These are phyloP conservation scores for Camellia lanceoleosa DNA, from an alignment of 148 eudicot genomes.

Conservation along the genomic window DNA sequence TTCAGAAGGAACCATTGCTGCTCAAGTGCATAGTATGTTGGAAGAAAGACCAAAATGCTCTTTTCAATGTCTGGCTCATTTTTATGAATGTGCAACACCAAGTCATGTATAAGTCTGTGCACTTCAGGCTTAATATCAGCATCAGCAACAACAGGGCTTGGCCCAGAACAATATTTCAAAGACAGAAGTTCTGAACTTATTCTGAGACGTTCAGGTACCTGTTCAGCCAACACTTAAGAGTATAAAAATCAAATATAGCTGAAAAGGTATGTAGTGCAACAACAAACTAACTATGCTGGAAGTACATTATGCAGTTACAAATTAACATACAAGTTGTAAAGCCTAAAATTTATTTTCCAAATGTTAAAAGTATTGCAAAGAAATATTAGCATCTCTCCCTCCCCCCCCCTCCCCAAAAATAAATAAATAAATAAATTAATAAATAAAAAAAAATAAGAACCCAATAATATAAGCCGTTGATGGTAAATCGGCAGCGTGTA, in stretches of 20 bases:
- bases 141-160: slow-evolving; percentile 46
- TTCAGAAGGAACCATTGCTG: slow-evolving; percentile 75
- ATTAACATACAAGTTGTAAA: too few relatives aligned
- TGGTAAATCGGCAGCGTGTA: neutral
- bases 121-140: slow-evolving; percentile 59
- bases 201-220: slow-evolving; percentile 73
- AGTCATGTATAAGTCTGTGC: slow-evolving; percentile 69
- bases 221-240: slow-evolving; percentile 9
- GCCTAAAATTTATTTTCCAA: too few relatives aligned
- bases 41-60: slow-evolving; percentile 88
- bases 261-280: neutral
- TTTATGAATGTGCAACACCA: slow-evolving; percentile 67
- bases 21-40: slow-evolving; percentile 79
- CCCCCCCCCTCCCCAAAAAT: too few relatives aligned
- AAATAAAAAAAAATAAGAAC: too few relatives aligned
- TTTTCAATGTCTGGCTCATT: slow-evolving; percentile 87
- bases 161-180: slow-evolving; percentile 66
- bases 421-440: too few relatives aligned
- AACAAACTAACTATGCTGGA: too few relatives aligned
- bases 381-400: too few relatives aligned
- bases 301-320: too few relatives aligned
- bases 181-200: slow-evolving; percentile 42
- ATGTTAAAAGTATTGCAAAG: too few relatives aligned
- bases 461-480: neutral
- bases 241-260: slow-evolving; percentile 12